Base-by-base conservation (phyloP, 192 early-diverging fungal genomes). In the Coemansia sp. region DNA sequence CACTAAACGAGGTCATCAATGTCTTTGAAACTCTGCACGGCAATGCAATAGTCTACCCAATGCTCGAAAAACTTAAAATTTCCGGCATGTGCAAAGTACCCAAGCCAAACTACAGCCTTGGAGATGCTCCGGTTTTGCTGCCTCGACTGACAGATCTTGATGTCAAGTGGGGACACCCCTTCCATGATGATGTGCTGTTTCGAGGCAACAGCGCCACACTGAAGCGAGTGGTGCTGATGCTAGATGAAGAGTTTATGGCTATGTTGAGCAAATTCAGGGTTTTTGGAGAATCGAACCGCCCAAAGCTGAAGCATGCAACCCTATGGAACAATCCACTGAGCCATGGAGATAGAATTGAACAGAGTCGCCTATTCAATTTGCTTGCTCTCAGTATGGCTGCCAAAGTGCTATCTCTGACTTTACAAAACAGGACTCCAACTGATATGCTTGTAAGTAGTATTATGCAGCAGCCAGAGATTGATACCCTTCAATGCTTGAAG, bases 131-230 rank as follows among this genome's bases (percentile, higher is more conserved):
- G 7, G 14, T 56, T 18, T 56, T 56, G 53, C n/a, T 56, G 33
- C 53, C 53, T 9, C 5, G 7, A 18, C 31, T 56, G 33, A 8
- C 10, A 5, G 6, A 34, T 31, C 53, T 56, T 8, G 1, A 28
- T 9, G 14, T 56, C n/a, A 34, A 34, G 53, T 56, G 31, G 28
- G 53, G 53, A 13, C 31, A 56, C 14, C 53, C 53, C 3, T 56
- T 56, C 31, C 53, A 56, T 9, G 53, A 56, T 14, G 53, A 56
- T 56, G 53, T 56, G n/a, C 31, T 56, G 53, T 56, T 56, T 56
- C 26, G 53, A 9, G 53, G 53, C 53, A 56, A 56, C 33, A 28
- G 6, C 7, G 16, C 26, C 28, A 34, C 53, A 28, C n/a, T 56
- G 28, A 16, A 28, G 14, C 6, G n/a, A 18, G 31, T 35, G 14